These are phyloP conservation scores for Sphagnurus paluster DNA, from an alignment of 1,284 basidiomycete species.

Conservation along the genomic window DNA sequence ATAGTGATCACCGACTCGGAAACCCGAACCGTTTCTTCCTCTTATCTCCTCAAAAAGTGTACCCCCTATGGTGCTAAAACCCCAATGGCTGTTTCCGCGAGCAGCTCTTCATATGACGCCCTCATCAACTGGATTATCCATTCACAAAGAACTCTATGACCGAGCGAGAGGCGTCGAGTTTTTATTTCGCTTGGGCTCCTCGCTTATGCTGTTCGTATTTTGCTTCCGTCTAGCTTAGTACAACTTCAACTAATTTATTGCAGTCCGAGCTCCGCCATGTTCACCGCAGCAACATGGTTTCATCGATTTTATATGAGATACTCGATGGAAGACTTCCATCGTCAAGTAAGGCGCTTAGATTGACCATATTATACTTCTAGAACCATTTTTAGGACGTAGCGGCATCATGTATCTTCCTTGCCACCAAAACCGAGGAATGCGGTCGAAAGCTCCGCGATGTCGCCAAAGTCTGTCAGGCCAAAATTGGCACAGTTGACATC, in stretches of 20 bases:
- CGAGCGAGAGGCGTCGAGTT: constrained; percentile 79
- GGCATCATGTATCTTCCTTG: constrained; percentile 87
- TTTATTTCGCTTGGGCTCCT: constrained; percentile 74
- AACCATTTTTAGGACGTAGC: constrained; percentile 70
- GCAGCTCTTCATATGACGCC: constrained; percentile 60
- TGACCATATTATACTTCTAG: constrained; percentile 9
- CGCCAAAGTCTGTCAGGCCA: constrained; percentile 74
- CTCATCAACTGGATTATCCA: constrained; percentile 46
- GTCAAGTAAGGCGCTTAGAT: constrained; percentile 53
- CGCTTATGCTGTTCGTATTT: constrained; percentile 64
- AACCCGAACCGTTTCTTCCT: background rate
- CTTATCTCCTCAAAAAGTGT: background rate
- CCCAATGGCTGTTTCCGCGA: constrained; percentile 74
- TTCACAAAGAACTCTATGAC: constrained; percentile 72
- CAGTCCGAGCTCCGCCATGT: constrained; percentile 78
- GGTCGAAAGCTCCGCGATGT: constrained; percentile 85
- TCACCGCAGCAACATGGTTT: constrained; percentile 86
- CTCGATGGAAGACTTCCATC: constrained; percentile 82
- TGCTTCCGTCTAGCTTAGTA: constrained; percentile 4
- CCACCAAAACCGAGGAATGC: constrained; percentile 90
- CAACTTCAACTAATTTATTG: constrained; percentile 13
- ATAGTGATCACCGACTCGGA: no score
- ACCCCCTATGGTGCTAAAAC: constrained; percentile 20
- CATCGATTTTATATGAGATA: constrained; percentile 95
- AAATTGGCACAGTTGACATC: constrained; percentile 58